Conservation (phyloP, 805 yeast species). For the Kodamaea jinghongensis region DNA sequence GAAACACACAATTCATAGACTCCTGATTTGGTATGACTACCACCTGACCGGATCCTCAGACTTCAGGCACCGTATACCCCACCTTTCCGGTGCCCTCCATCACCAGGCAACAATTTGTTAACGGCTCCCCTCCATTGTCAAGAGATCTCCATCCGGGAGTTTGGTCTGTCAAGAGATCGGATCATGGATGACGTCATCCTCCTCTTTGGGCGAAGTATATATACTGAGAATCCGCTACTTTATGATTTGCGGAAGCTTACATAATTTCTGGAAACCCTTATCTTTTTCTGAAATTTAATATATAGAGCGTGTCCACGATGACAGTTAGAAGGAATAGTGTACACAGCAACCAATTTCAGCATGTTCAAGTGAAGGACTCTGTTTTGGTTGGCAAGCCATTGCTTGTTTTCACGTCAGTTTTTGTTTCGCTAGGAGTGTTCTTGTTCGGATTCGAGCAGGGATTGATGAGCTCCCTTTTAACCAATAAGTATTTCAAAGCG, state of each 20-base stretch:
- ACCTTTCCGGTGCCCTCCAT: too few species aligned
- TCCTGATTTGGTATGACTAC: too few species aligned
- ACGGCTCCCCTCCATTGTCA: too few species aligned
- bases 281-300: slow-evolving; percentile 1
- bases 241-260: not conserved
- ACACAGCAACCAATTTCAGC: slow-evolving; percentile 15
- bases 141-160: too few species aligned
- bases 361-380: slow-evolving; percentile 33
- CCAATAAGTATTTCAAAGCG: slow-evolving; percentile 39
- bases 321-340: slow-evolving; percentile 3
- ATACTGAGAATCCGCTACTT: too few species aligned
- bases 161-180: too few species aligned
- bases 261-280: slow-evolving; percentile 1
- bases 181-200: too few species aligned
- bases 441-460: slow-evolving; percentile 48
- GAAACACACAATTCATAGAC: too few species aligned
- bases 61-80: too few species aligned
- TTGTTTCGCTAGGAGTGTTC: slow-evolving; percentile 44
- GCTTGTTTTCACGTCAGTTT: slow-evolving; percentile 42
- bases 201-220: too few species aligned
- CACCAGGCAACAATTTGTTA: too few species aligned
- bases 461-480: slow-evolving; percentile 44
- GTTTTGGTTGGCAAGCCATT: slow-evolving; percentile 39
- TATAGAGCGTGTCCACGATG: slow-evolving; percentile 1
- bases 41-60: too few species aligned